Conservation (phyloP, 768 basidiomycete species). For the Lentinus brumalis region DNA sequence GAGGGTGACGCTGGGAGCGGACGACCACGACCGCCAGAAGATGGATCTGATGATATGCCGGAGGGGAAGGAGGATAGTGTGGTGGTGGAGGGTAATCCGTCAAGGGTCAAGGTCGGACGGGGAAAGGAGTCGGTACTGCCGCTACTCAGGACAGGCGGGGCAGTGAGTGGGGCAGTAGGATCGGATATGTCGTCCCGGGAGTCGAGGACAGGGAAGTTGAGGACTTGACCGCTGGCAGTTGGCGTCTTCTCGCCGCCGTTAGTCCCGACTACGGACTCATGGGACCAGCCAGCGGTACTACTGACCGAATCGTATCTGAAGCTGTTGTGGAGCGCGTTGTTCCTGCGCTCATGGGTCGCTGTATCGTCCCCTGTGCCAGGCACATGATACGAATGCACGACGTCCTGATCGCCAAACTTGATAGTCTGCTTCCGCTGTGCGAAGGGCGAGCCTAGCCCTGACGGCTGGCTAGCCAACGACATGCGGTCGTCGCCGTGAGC, state of each 20-base stretch:
- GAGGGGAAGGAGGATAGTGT: constrained; percentile 25
- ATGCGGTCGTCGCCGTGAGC: constrained; percentile 35
- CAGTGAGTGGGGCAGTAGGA: constrained; percentile 13
- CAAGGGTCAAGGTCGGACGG: constrained; percentile 11
- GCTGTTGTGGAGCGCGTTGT: constrained; percentile 20
- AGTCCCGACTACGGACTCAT: constrained; percentile 21
- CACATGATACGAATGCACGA: constrained; percentile 73
- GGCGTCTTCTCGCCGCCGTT: constrained; percentile 20
- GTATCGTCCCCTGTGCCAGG: constrained; percentile 29
- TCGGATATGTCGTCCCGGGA: constrained; percentile 16
- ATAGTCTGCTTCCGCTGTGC: constrained; percentile 51
- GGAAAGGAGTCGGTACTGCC: constrained; percentile 9
- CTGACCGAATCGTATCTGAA: constrained; percentile 20
- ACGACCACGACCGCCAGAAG: constrained; percentile 11
- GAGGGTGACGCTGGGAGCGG: constrained; percentile 12
- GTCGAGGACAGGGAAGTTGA: constrained; percentile 12
- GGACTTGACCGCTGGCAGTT: constrained; percentile 8
- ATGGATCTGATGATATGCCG: constrained; percentile 5
- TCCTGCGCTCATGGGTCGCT: constrained; percentile 31
- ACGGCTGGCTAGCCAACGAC: constrained; percentile 36
- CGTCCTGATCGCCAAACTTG: constrained; percentile 75
- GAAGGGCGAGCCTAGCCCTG: constrained; percentile 27
- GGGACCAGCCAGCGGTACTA: constrained; percentile 15
- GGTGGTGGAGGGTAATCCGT: constrained; percentile 24
- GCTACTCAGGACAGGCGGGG: constrained; percentile 12